Evolutionary conservation across 148 eudicot species (phyloP).

Genomic region (Dianthus caryophyllus): DNA sequence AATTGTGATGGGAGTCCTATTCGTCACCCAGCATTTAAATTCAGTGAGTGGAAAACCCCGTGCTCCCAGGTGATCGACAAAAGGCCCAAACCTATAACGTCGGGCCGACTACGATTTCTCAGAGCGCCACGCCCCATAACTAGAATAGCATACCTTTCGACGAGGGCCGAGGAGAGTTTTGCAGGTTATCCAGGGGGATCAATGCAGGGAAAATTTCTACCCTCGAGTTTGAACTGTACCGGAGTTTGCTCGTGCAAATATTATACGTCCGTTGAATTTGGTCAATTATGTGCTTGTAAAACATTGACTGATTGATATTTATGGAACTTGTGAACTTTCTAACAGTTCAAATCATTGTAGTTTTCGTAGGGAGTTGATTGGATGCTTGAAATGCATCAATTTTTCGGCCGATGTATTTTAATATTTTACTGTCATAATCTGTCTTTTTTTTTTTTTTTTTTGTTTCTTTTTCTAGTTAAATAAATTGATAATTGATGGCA

Average conservation of each 20-base stretch:
- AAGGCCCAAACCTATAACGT: slow-evolving; percentile 15
- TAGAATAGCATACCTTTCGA: slow-evolving; percentile 9
- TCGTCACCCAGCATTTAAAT: slow-evolving; percentile 83
- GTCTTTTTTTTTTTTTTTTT: too few species aligned
- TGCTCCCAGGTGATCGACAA: slow-evolving; percentile 42
- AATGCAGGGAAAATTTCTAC: background rate
- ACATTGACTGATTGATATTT: background rate
- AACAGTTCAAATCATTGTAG: background rate
- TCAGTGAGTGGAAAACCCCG: slow-evolving; percentile 78
- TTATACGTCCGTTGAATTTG: background rate
- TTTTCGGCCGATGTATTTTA: too few species aligned
- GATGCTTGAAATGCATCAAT: too few species aligned
- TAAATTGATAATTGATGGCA: too few species aligned
- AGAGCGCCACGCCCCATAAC: background rate
- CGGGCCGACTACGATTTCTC: background rate
- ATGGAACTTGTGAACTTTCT: background rate
- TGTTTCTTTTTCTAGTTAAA: too few species aligned
- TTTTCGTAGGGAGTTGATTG: slow-evolving; percentile 37
- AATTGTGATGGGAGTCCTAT: slow-evolving; percentile 88
- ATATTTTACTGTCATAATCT: too few species aligned
- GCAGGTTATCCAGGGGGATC: background rate
- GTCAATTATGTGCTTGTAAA: slow-evolving; percentile 7
- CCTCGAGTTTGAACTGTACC: background rate
- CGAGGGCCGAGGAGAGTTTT: background rate
- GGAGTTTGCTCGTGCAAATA: background rate